phyloP scores from a whole-genome alignment of 495 filamentous ascomycete species.

The Trichoderma virens region DNA sequence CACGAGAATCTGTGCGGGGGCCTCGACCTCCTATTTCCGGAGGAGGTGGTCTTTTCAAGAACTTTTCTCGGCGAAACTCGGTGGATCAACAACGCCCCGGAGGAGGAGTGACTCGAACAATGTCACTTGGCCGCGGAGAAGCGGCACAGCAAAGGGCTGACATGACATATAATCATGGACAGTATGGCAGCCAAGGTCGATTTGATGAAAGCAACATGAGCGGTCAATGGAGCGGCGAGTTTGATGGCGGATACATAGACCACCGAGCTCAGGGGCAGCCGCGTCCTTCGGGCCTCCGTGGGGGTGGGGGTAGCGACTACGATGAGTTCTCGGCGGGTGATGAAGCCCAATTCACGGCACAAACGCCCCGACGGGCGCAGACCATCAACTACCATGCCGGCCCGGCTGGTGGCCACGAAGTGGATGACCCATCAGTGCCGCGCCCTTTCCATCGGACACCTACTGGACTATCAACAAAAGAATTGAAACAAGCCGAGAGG shows the following conservation, averaged over 20 bases:
- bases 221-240: conserved; percentile 36
- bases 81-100: conserved; percentile 36
- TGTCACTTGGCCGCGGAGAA: conserved; percentile 52
- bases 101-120: conserved; percentile 43
- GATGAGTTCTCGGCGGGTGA: conserved; percentile 35
- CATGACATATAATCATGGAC: background rate
- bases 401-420: conserved; percentile 8
- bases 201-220: conserved; percentile 44
- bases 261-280: background rate
- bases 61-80: conserved; percentile 28
- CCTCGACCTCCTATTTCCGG: conserved; percentile 26
- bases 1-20: conserved; percentile 13
- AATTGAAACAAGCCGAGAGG: conserved; percentile 31
- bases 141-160: background rate
- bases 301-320: background rate
- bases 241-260: conserved; percentile 24
- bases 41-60: conserved; percentile 24
- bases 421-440: conserved; percentile 11
- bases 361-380: conserved; percentile 19
- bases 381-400: background rate
- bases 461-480: conserved; percentile 58
- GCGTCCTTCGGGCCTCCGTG: background rate
- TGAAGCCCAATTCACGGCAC: conserved; percentile 35
- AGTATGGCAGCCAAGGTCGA: conserved; percentile 26
- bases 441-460: conserved; percentile 63